These are phyloP conservation scores for Prunus campanulata DNA, from an alignment of 306 rosid genomes.

Conservation along the genomic window DNA sequence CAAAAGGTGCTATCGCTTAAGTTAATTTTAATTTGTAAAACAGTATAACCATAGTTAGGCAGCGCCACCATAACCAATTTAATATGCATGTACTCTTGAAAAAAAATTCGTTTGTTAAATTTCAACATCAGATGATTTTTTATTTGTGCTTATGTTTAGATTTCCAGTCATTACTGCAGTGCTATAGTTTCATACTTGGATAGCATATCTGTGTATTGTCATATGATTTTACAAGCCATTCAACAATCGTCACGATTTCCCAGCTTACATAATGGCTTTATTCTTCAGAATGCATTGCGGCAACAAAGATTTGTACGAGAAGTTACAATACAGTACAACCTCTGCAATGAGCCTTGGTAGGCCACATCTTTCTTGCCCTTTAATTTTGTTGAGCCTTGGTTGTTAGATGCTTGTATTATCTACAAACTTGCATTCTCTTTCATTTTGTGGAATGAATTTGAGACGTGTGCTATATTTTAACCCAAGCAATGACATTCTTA, in stretches of 20 bases:
- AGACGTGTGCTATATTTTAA: background rate
- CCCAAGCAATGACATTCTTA: background rate
- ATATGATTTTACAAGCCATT: background rate
- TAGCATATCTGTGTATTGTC: background rate
- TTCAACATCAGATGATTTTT: background rate
- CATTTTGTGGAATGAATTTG: background rate
- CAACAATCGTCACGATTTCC: background rate
- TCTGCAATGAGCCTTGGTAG: slow-evolving; percentile 98
- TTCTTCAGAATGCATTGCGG: slow-evolving; percentile 82
- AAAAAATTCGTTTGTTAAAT: background rate
- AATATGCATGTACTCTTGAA: background rate
- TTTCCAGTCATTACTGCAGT: background rate
- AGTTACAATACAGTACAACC: slow-evolving; percentile 98
- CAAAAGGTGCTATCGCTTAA: no score
- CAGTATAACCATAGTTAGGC: background rate
- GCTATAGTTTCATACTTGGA: background rate
- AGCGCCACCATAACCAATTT: background rate
- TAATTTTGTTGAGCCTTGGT: background rate
- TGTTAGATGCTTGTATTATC: background rate
- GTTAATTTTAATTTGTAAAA: background rate
- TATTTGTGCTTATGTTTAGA: background rate
- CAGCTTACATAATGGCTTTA: slow-evolving; percentile 18
- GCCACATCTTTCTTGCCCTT: background rate
- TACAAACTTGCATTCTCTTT: background rate
- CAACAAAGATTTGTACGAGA: slow-evolving; percentile 86